Evolutionary conservation across 164 flowering plant species (phyloP).

Genomic region (Warburgia ugandensis): DNA sequence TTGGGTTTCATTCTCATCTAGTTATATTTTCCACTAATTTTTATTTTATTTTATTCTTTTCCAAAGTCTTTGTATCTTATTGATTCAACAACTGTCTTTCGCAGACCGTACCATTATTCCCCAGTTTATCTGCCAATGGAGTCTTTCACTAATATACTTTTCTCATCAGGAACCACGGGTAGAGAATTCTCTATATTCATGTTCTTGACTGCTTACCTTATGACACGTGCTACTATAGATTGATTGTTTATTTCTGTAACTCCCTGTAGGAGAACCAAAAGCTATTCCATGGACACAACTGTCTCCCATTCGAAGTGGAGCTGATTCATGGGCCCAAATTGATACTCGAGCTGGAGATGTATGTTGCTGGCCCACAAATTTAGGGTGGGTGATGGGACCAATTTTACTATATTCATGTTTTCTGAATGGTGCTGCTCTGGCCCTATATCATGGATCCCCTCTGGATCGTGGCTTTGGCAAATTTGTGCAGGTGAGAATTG

Average conservation of each 20-base stretch:
- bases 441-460: slow-evolving; percentile 96
- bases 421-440: slow-evolving; percentile 67
- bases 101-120: slow-evolving; percentile 47
- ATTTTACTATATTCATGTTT: slow-evolving; percentile 55
- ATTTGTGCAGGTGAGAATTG: slow-evolving; percentile 66
- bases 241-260: neutral
- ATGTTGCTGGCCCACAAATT: slow-evolving; percentile 85
- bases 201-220: neutral
- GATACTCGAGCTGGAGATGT: slow-evolving; percentile 57
- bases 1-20: too few relatives aligned
- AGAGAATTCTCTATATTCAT: neutral
- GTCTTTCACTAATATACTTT: slow-evolving; percentile 60
- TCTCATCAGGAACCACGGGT: slow-evolving; percentile 99
- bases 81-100: slow-evolving; percentile 1
- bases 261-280: slow-evolving; percentile 76
- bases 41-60: neutral
- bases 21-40: neutral
- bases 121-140: slow-evolving; percentile 63
- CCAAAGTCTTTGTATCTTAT: too few relatives aligned
- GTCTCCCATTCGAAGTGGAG: slow-evolving; percentile 63
- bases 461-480: slow-evolving; percentile 79
- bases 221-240: neutral
- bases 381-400: slow-evolving; percentile 98
- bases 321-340: slow-evolving; percentile 67
- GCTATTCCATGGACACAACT: slow-evolving; percentile 96